These are phyloP conservation scores for Daldinia sp. DNA, from an alignment of 2,329 filamentous ascomycete species.

Conservation along the genomic window DNA sequence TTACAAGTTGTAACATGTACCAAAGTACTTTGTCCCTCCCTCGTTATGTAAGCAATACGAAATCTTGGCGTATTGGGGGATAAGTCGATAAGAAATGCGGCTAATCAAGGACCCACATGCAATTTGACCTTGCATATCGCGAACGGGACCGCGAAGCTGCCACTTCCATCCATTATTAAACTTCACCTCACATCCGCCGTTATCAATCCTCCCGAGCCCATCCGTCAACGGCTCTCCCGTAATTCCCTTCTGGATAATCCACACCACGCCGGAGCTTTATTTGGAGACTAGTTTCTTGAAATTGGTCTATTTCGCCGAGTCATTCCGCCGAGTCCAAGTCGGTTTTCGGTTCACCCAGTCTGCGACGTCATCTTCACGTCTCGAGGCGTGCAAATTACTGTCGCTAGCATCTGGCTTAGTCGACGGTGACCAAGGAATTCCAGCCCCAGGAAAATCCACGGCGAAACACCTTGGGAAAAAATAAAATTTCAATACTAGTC, in stretches of 20 bases:
- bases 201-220: not conserved
- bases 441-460: too few relatives aligned
- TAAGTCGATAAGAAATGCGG: constrained; percentile 12
- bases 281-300: not conserved
- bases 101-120: constrained; percentile 8
- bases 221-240: not conserved
- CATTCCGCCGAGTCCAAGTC: not conserved
- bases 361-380: constrained; percentile 5
- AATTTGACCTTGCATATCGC: constrained; percentile 11
- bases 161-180: constrained; percentile 10
- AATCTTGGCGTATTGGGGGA: constrained; percentile 3
- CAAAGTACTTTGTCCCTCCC: not conserved
- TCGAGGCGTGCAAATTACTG: not conserved
- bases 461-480: too few relatives aligned
- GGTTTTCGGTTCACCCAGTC: not conserved
- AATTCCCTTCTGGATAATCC: not conserved
- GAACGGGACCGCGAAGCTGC: constrained; percentile 10
- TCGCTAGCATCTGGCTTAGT: not conserved
- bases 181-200: constrained; percentile 2
- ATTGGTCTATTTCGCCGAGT: not conserved
- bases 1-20: too few relatives aligned
- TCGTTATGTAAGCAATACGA: not conserved
- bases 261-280: not conserved
- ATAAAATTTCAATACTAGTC: too few relatives aligned
- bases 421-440: not conserved